A percentile compares a stretch with the other conserved stretches of the same genome.
Conservation (phyloP, 169 alveolate genomes). For the Plasmodium knowlesi region DNA sequence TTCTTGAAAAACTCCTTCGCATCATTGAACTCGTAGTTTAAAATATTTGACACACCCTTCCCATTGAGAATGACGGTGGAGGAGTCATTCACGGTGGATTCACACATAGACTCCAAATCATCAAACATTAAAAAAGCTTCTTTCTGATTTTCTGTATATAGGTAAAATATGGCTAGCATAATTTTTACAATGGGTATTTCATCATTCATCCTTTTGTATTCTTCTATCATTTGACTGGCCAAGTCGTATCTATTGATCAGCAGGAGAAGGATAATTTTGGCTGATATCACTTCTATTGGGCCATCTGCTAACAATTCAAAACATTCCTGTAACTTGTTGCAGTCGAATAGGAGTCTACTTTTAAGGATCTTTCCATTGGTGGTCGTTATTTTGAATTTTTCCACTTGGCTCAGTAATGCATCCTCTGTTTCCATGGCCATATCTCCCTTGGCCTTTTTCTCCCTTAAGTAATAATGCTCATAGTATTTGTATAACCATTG, state of each 20-base stretch:
- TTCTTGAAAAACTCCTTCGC: conserved; percentile 59
- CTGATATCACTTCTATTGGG: conserved; percentile 35
- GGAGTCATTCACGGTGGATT: conserved; percentile 24
- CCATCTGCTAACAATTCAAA: conserved; percentile 48
- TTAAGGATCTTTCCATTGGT: conserved; percentile 38
- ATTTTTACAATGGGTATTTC: conserved; percentile 72
- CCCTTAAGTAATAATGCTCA: conserved; percentile 48
- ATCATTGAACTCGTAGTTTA: conserved; percentile 54
- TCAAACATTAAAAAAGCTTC: conserved; percentile 70
- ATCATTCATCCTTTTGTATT: conserved; percentile 56
- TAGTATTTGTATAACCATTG: conserved; percentile 42
- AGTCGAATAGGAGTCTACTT: conserved; percentile 51
- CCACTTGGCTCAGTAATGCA: conserved; percentile 3
- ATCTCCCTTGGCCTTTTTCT: conserved; percentile 7
- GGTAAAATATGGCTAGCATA: conserved; percentile 49
- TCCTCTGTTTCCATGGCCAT: neutral
- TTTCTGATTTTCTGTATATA: conserved; percentile 55
- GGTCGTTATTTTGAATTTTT: conserved; percentile 13
- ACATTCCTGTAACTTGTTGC: conserved; percentile 63
- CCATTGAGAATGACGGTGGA: conserved; percentile 63
- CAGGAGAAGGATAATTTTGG: conserved; percentile 33
- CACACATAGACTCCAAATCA: conserved; percentile 58
- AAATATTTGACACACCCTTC: conserved; percentile 43
- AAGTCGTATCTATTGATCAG: conserved; percentile 36
- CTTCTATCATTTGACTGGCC: conserved; percentile 23